Evolutionary conservation across 1,139 yeast species (phyloP), one percentile per base, ranked within the genome.

Genomic region (Sugiyamaella japonica): DNA sequence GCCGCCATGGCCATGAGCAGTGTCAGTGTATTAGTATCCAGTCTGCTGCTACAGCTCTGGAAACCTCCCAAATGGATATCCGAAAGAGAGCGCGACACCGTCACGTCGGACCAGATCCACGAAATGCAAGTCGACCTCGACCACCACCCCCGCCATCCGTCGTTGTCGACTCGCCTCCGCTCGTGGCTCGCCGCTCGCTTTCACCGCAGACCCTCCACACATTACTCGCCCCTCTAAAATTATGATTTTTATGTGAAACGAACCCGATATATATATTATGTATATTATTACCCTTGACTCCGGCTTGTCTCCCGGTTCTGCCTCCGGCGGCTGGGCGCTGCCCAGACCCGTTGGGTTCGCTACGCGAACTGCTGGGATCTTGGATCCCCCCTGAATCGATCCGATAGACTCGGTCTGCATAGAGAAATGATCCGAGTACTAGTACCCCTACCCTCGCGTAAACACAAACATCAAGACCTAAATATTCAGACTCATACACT

Each of bases 1-100:
- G 86, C 85, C 0, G 86, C 97, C 0, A 95, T 95, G 99, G 96
- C 97, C 1, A 74, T 88, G 65, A 87, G 96, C 63, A 87, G 96
- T 8, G 85, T 89, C 4, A 86, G 96, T 66, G 99, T 95, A 20
- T 93, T 95, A 9, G 63, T 84, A 44, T 87, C 89, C 61, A 89
- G 97, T 1, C 75, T 95, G 59, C 65, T 83, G 65, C 76, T 95
- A 63, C 70, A 67, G 53, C 53, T 66, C 12, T 76, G 79, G 79
- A 60, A 58, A 53, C 70, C 71, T 8, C 73, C 74, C 17, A 44
- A 38, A n/a, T 59, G 62, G 64, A 48, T 40, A 10, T 34, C 43
- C 20, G 20, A 44, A 32, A 34, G 47, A 42, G 25, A 23, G 8
- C 20, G 23, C 7, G 50, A 51, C 4, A n/a, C 25, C 6, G 25